Percentiles rank a stretch among this genome's conserved stretches.
These are phyloP conservation scores for Tripidium arundinaceum DNA, from an alignment of 202 grass and related monocot genomes.

Conservation along the genomic window DNA sequence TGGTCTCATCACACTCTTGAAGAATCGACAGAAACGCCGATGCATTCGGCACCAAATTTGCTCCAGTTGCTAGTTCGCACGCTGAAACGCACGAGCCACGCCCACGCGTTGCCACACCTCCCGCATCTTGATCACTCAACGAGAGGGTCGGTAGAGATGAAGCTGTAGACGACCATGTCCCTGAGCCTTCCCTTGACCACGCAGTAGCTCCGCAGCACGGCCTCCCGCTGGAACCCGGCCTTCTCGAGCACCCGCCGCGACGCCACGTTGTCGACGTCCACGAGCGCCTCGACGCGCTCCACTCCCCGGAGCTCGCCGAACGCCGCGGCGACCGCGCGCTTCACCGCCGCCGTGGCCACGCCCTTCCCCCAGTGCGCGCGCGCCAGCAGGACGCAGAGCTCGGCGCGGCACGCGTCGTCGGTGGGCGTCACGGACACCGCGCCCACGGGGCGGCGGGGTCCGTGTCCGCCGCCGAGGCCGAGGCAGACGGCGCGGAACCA, in stretches of 20 bases:
- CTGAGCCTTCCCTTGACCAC: constrained; percentile 31
- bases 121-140: neutral
- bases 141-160: constrained; percentile 40
- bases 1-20: too few relatives aligned
- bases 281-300: constrained; percentile 76
- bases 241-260: constrained; percentile 59
- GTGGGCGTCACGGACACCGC: constrained; percentile 54
- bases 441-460: constrained; percentile 45
- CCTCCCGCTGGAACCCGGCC: constrained; percentile 64
- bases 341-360: constrained; percentile 52
- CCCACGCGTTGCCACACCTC: neutral
- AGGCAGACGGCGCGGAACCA: constrained; percentile 74
- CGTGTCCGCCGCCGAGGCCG: constrained; percentile 11
- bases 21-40: neutral
- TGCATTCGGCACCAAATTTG: too few relatives aligned
- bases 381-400: constrained; percentile 49
- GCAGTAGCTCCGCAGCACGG: constrained; percentile 61
- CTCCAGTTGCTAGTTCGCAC: too few relatives aligned
- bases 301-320: constrained; percentile 46
- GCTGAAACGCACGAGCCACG: too few relatives aligned
- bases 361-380: constrained; percentile 51
- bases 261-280: constrained; percentile 46
- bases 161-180: constrained; percentile 69
- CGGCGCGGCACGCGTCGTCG: constrained; percentile 46
- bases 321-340: neutral